Evolutionary conservation across 2,329 filamentous ascomycete species (phyloP).

Genomic region (Penicillium vulpinum): DNA sequence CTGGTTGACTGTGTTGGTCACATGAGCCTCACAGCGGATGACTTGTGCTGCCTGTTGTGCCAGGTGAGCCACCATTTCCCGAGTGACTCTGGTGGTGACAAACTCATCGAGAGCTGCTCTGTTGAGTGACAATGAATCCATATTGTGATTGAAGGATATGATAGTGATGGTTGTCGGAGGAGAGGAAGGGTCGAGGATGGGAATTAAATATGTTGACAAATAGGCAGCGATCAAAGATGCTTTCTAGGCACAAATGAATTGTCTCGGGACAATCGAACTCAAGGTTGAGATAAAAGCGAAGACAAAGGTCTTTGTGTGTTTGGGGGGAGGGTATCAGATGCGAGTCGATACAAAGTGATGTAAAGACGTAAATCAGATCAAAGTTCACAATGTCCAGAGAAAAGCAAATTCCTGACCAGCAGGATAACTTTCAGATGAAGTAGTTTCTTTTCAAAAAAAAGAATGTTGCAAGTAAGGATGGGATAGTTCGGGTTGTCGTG

Average conservation of each 20-base stretch:
- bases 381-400: background rate
- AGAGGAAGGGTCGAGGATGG: background rate
- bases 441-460: conserved; percentile 17
- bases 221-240: background rate
- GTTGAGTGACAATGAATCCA: conserved; percentile 33
- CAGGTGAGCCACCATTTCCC: conserved; percentile 50
- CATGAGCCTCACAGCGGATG: conserved; percentile 55
- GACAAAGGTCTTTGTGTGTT: conserved; percentile 3
- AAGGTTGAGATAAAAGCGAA: background rate
- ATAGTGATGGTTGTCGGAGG: conserved; percentile 16
- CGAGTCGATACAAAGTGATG: conserved; percentile 1
- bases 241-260: background rate
- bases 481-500: conserved; percentile 40
- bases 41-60: conserved; percentile 49
- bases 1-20: conserved; percentile 43
- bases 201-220: conserved; percentile 3
- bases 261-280: background rate
- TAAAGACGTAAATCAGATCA: background rate
- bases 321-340: conserved; percentile 1
- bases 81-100: conserved; percentile 48
- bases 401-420: conserved; percentile 31
- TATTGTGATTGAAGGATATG: background rate
- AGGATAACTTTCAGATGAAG: conserved; percentile 21
- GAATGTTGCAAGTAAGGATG: conserved; percentile 37
- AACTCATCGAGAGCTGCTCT: conserved; percentile 50